These are phyloP conservation scores for Cyberlindnera saturnus DNA, from an alignment of 805 yeast genomes.

Conservation along the genomic window DNA sequence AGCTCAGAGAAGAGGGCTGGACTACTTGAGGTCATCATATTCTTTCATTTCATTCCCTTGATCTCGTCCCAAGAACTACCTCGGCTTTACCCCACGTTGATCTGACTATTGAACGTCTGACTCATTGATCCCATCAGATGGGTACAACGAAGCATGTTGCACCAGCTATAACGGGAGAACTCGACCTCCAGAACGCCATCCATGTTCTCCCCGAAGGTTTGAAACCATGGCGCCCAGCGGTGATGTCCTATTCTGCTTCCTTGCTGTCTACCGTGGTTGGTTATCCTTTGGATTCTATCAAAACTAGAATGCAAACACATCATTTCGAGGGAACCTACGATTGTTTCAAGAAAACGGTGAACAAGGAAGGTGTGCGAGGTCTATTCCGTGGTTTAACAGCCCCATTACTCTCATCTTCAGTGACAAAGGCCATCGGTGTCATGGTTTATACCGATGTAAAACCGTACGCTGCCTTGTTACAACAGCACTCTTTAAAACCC, in stretches of 20 bases:
- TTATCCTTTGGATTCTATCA: slow-evolving; percentile 80
- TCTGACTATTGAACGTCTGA: too few relatives aligned
- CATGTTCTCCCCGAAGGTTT: slow-evolving; percentile 41
- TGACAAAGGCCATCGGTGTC: slow-evolving; percentile 61
- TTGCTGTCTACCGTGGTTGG: slow-evolving; percentile 63
- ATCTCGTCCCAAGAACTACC: too few relatives aligned
- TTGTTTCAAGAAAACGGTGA: slow-evolving; percentile 51
- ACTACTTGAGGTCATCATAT: too few relatives aligned
- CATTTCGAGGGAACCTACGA: slow-evolving; percentile 49
- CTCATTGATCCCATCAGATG: slow-evolving; percentile 1
- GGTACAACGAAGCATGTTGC: slow-evolving; percentile 5
- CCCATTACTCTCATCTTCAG: slow-evolving; percentile 61
- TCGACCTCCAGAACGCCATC: slow-evolving; percentile 39
- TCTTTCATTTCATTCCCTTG: too few relatives aligned
- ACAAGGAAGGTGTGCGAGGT: slow-evolving; percentile 60
- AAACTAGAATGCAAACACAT: slow-evolving; percentile 82
- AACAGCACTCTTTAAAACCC: slow-evolving; percentile 14
- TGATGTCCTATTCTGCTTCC: slow-evolving; percentile 61
- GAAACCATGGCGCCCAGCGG: slow-evolving; percentile 49
- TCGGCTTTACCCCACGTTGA: too few relatives aligned
- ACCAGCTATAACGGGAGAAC: slow-evolving; percentile 57
- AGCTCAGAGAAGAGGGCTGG: too few relatives aligned
- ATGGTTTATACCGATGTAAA: slow-evolving; percentile 53
- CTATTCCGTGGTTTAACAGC: slow-evolving; percentile 75
- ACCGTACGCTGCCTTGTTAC: slow-evolving; percentile 30